Evolutionary conservation across 495 filamentous ascomycete species (phyloP), one percentile per base, ranked within the genome.

Genomic region (Aspergillus avenaceus): DNA sequence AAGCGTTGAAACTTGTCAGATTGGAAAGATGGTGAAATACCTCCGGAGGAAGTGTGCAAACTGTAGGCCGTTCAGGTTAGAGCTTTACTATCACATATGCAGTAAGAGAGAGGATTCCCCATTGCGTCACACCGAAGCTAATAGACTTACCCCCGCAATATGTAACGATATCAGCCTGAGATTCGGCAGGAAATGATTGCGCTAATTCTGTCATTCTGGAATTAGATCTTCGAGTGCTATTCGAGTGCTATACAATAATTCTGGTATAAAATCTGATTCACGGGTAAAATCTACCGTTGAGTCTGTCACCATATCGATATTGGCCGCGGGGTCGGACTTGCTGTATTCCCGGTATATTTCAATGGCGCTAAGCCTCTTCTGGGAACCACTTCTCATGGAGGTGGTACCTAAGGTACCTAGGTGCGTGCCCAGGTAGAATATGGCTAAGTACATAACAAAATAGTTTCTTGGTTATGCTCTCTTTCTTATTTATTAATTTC

Each of bases 21-120:
- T n/a, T n/a, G 5, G 16, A 47, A 34, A 40, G 37, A 22, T 28
- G 34, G 13, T n/a, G 32, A 44, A 38, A 19, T 89, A 95, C 90
- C 84, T 96, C 93, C 60, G 91, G 90, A 41, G 93, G 93, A 61
- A 98, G 76, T 42, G 84, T 85, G 76, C 93, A 98, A 42, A 96
- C 91, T 97, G 61, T 46, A 36, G 8, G 49, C 31, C 18, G 8
- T 56, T 24, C 45, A 14, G 42, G 53, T 62, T 34, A 67, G 56
- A 29, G 44, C n/a, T n/a, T n/a, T n/a, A n/a, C n/a, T n/a, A n/a
- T n/a, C n/a, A 38, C 21, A 11, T 21, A 13, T 19, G 13, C 28
- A 28, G 13, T 32, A 27, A 3, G 1, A 19, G 34, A 5, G 11
- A 41, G 27, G 25, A 46, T 36, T 26, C 12, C 21, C 14, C 3